Evolutionary conservation across 1,284 basidiomycete genomes (phyloP), one percentile per base, ranked within the genome.

Genomic region (Heterobasidion annosum): DNA sequence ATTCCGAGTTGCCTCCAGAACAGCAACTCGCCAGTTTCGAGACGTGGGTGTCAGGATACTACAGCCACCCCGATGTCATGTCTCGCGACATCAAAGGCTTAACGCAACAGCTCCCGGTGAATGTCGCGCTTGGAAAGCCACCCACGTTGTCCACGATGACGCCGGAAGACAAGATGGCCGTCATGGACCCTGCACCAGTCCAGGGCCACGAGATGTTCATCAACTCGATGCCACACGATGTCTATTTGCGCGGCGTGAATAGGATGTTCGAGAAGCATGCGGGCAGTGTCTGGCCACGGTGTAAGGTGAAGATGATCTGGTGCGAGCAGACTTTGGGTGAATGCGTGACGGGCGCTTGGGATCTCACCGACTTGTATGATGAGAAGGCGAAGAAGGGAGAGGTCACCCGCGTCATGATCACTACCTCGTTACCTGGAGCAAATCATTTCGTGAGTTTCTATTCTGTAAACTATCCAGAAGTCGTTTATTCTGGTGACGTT

Each of bases 301-400:
- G 42, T 4, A 13, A 13, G 42, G 16, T 43, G 15, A 43, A 43
- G 42, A 64, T 64, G 37, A 12, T 46, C 10, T 2, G 13, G 42
- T 43, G 42, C 42, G 42, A 43, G 42, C 42, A 16, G 15, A 43
- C 3, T 16, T 16, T 43, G 42, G 13, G 42, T 4, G 5, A 43
- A 43, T 15, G 13, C 3, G 16, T 43, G 15, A 43, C 16, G 15
- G 42, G 15, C 15, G 13, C 15, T 13, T 43, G 42, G 42, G 42
- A 16, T 43, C 15, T 43, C 15, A 4, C 4, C 15, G 42, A 43
- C 42, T 16, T 8, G 5, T 43, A 33, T n/a, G 16, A 25, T n/a
- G 33, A 18, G 9, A 48, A 48, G 42, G 15, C 13, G 16, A 16
- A 13, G 16, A 43, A 43, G 42, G 42, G 42, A 15, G 42, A 43